Base-by-base conservation (phyloP, 2,329 filamentous ascomycete species). In the Laburnicola sp. region DNA sequence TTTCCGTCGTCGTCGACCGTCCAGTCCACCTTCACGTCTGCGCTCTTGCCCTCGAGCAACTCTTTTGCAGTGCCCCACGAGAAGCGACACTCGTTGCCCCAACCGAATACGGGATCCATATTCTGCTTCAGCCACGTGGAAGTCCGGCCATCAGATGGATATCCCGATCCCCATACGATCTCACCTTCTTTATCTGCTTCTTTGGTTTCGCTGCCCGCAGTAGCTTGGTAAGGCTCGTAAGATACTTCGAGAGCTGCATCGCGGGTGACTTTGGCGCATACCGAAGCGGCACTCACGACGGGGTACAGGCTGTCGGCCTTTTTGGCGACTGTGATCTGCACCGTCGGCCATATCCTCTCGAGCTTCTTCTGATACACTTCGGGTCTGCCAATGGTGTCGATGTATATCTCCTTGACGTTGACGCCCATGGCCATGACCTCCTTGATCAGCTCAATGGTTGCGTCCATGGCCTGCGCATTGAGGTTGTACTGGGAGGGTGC, bases 11-110 rank as follows among this genome's bases (percentile, higher is more conserved):
- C 86, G 21, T 91, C 87, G 4, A 86, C 84, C 9, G 91, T 90
- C 93, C 93, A 97, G 39, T 96, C 91, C 0, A 96, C 87, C 68
- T 82, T 86, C 46, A 88, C 80, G 3, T 82, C 84, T 23, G 78
- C 78, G 6, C 78, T 81, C 70, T 88, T 91, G n/a, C 79, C 76
- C 60, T 97, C 92, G 3, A 99, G 76, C 84, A 97, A 83, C 66
- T 97, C 92, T 75, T 95, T 97, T 2, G 89, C 89, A 0, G 94
- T 97, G 0, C 88, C 89, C 94, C 94, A 99, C 67, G 91, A 96
- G 68, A 97, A 97, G 3, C 94, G 82, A 70, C 91, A 96, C 74
- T 97, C 92, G 23, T 83, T 83, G 0, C 93, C 92, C 93, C 94
- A 99, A 10, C 94, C 94, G 76, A 97, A 99, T 1, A 97, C 76